phyloP scores from a whole-genome alignment of 257 asterid genomes.

The Solanum pinnatisectum region DNA sequence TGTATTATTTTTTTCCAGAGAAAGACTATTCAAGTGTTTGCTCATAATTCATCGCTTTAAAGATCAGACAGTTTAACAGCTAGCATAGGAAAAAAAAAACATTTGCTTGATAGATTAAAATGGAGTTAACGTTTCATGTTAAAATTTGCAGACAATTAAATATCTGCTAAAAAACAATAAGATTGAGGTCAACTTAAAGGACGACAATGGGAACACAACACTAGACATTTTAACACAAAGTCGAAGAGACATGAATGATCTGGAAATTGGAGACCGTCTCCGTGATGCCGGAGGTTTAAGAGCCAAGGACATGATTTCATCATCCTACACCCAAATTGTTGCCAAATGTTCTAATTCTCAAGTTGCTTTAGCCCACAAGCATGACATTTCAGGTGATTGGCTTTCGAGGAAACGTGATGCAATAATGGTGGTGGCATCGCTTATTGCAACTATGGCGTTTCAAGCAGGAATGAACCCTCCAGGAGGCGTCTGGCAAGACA shows the following conservation, averaged over 20 bases:
- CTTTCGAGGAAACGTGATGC: not conserved
- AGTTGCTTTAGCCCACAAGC: not conserved
- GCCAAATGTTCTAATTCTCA: not conserved
- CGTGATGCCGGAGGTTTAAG: conserved; percentile 9
- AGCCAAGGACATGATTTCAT: not conserved
- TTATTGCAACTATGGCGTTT: conserved; percentile 23
- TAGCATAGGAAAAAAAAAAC: not conserved
- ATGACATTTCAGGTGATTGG: not conserved
- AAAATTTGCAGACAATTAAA: conserved; percentile 13
- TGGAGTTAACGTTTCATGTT: not conserved
- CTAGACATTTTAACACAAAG: conserved; percentile 21
- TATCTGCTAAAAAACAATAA: conserved; percentile 3
- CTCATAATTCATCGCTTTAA: not conserved
- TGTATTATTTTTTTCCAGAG: not conserved
- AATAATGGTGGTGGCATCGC: conserved; percentile 26
- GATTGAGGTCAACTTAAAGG: conserved; percentile 12
- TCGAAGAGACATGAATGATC: conserved; percentile 9
- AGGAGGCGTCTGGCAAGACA: conserved; percentile 17
- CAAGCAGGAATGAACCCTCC: conserved; percentile 24
- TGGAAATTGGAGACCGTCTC: conserved; percentile 19
- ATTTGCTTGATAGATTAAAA: not conserved
- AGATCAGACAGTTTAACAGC: not conserved
- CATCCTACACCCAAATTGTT: not conserved
- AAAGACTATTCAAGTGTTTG: not conserved
- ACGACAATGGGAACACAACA: conserved; percentile 20